Evolutionary conservation across 495 filamentous ascomycete genomes (phyloP).

Genomic region (Amphirosellinia nigrospora): DNA sequence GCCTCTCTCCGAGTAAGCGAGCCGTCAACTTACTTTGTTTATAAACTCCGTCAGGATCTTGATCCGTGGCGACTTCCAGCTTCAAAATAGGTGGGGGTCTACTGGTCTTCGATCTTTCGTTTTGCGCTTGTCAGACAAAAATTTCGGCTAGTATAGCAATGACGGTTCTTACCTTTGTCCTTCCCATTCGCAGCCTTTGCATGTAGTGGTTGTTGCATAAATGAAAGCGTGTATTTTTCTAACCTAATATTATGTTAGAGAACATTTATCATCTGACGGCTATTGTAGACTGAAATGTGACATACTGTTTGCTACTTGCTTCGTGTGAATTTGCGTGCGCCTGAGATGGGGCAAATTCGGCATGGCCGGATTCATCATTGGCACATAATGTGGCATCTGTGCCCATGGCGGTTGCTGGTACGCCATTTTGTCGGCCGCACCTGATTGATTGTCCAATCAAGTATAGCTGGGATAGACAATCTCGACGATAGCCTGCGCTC

Average conservation of each 20-base stretch:
- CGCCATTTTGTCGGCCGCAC: constrained; percentile 30
- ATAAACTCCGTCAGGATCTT: constrained; percentile 81
- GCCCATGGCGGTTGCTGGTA: constrained; percentile 37
- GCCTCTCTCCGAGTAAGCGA: constrained; percentile 15
- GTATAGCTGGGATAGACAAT: neutral
- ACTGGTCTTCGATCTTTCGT: constrained; percentile 85
- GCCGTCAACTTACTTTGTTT: constrained; percentile 56
- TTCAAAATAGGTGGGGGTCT: constrained; percentile 95
- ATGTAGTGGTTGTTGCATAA: constrained; percentile 41
- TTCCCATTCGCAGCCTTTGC: constrained; percentile 44
- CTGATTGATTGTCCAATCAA: constrained; percentile 28
- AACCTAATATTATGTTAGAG: neutral
- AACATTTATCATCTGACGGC: neutral
- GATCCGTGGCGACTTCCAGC: constrained; percentile 70
- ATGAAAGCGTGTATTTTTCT: constrained; percentile 38
- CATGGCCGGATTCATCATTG: constrained; percentile 40
- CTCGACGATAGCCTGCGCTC: neutral
- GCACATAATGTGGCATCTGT: constrained; percentile 40
- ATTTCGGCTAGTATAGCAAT: constrained; percentile 4
- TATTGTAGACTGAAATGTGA: neutral
- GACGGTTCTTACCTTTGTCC: constrained; percentile 36
- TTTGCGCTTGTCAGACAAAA: neutral
- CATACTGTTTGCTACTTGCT: constrained; percentile 30
- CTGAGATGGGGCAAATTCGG: constrained; percentile 34
- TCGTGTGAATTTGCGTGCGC: constrained; percentile 33